phyloP scores from a whole-genome alignment of 331 rosid genomes.

The Saraca asoca region DNA sequence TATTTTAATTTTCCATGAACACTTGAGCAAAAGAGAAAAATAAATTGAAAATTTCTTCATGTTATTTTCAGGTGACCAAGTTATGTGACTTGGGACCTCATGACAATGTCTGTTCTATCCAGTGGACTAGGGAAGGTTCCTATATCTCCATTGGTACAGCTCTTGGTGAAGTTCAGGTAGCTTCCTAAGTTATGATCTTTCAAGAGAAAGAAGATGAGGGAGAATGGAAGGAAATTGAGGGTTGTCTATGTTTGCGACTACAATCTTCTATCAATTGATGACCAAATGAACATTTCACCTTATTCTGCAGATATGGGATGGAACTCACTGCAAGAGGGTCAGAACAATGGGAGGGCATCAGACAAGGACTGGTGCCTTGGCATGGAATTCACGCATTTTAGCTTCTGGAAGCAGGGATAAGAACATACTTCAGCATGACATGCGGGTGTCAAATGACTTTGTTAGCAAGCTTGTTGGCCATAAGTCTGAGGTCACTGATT shows the following conservation, averaged over 20 bases:
- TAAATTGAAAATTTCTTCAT: no score
- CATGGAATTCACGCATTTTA: slow-evolving; percentile 90
- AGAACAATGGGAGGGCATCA: slow-evolving; percentile 98
- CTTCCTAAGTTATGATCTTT: no score
- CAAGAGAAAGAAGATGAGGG: no score
- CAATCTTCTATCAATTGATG: neutral
- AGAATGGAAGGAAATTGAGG: no score
- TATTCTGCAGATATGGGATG: slow-evolving; percentile 82
- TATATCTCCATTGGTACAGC: no score
- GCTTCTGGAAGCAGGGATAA: slow-evolving; percentile 97
- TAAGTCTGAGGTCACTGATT: slow-evolving; percentile 83
- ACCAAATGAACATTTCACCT: neutral
- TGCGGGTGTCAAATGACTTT: slow-evolving; percentile 73
- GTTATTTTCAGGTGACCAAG: no score
- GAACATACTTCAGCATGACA: slow-evolving; percentile 94
- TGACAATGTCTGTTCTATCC: no score
- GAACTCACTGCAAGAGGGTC: slow-evolving; percentile 81
- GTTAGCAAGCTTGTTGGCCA: slow-evolving; percentile 87
- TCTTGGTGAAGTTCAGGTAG: no score
- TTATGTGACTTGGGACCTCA: no score
- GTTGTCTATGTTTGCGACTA: slow-evolving; percentile 8
- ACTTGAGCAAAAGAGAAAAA: no score
- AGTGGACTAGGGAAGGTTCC: no score
- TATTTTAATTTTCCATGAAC: no score
- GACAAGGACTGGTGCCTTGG: slow-evolving; percentile 97